Evolutionary conservation across 2,329 filamentous ascomycete genomes (phyloP).

Genomic region (Sporothrix phasma): DNA sequence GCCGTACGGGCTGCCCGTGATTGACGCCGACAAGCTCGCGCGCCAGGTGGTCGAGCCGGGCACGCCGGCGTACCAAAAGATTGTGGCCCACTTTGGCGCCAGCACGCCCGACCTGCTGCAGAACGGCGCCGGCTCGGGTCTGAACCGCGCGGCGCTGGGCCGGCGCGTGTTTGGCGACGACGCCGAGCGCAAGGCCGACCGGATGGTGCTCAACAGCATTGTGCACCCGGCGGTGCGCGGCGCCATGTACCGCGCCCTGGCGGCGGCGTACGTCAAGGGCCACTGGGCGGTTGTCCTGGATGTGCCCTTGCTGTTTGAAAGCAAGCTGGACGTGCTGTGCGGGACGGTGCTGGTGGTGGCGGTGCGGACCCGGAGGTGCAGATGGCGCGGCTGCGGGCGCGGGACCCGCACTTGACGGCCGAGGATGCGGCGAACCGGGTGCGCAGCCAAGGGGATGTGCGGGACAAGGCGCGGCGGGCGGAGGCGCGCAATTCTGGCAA

Average conservation of each 20-base stretch:
- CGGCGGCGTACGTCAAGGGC: slow-evolving; percentile 64
- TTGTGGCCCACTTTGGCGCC: slow-evolving; percentile 70
- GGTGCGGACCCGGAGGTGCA: slow-evolving; percentile 72
- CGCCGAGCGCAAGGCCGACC: slow-evolving; percentile 58
- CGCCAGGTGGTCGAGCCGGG: slow-evolving; percentile 92
- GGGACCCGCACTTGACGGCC: slow-evolving; percentile 68
- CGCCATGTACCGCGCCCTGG: slow-evolving; percentile 68
- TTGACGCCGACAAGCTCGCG: slow-evolving; percentile 89
- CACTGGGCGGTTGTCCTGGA: slow-evolving; percentile 87
- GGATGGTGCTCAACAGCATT: slow-evolving; percentile 73
- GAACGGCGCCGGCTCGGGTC: slow-evolving; percentile 27
- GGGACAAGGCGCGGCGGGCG: slow-evolving; percentile 69
- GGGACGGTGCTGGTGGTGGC: slow-evolving; percentile 81
- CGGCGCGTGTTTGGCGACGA: slow-evolving; percentile 75
- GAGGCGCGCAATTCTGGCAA: slow-evolving; percentile 53
- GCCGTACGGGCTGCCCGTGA: slow-evolving; percentile 78
- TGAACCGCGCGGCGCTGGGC: slow-evolving; percentile 81
- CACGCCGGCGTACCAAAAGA: slow-evolving; percentile 70
- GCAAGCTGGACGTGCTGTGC: slow-evolving; percentile 73
- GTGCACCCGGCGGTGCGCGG: slow-evolving; percentile 82
- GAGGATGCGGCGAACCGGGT: slow-evolving; percentile 86
- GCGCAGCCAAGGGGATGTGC: slow-evolving; percentile 74
- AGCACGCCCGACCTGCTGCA: slow-evolving; percentile 80
- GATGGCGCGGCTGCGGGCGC: slow-evolving; percentile 63
- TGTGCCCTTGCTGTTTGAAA: slow-evolving; percentile 86